Conservation (phyloP, 306 rosid genomes). For the Glycyrrhiza uralensis region DNA sequence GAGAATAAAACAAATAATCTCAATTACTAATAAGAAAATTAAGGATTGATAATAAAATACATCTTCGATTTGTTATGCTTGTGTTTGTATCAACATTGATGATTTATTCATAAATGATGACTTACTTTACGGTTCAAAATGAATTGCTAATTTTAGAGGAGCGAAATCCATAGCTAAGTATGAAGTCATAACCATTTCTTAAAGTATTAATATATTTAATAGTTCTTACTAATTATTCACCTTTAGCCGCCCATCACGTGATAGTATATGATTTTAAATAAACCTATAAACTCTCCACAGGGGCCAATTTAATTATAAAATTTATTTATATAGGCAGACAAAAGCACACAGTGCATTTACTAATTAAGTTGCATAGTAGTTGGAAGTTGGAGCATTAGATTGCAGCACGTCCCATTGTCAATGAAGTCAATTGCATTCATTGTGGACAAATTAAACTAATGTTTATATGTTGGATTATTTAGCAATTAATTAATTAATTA, state of each 20-base stretch:
- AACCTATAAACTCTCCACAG: neutral
- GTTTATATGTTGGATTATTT: neutral
- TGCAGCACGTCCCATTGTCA: neutral
- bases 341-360: neutral
- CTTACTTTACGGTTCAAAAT: too few species aligned
- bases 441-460: neutral
- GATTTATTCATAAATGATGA: too few species aligned
- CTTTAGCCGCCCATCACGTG: neutral
- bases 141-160: too few species aligned
- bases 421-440: conserved; percentile 8
- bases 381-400: neutral
- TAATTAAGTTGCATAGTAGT: neutral
- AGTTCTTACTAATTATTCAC: too few species aligned
- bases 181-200: too few species aligned
- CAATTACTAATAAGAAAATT: too few species aligned
- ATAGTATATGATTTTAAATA: neutral
- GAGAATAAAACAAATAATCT: too few species aligned
- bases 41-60: too few species aligned
- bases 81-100: too few species aligned
- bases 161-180: too few species aligned
- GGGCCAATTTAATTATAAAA: neutral
- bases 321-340: neutral
- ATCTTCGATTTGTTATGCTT: too few species aligned
- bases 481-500: neutral
- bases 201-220: too few species aligned